Evolutionary conservation across 306 rosid genomes (phyloP), one percentile per base, ranked within the genome.

Genomic region (Malus asiatica): DNA sequence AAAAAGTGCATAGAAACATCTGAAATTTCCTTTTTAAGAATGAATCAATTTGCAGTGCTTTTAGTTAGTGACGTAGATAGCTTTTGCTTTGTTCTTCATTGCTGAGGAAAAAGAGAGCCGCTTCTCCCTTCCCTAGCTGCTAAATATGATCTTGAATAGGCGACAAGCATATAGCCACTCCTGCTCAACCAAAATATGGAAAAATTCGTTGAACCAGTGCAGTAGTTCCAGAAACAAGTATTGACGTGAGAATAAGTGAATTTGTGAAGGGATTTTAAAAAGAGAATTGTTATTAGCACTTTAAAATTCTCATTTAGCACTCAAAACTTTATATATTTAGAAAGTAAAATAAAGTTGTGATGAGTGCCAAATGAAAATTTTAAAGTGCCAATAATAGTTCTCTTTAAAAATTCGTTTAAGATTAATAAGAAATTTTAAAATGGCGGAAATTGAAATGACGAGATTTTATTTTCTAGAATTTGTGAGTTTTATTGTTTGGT

Each of bases 91-190:
- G 15, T 40, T 58, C 55, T 23, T 72, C 52, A 8, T 72, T 35
- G 48, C 32, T 53, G 70, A 57, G 53, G 27, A 60, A 77, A 29
- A 33, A 20, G 4, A 15, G 6, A 44, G n/a, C 55, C 4, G 32
- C 32, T 44, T 57, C 33, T 63, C 23, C 80, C 69, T 76, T 29
- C 80, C 71, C 71, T 32, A 48, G 71, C 60, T 61, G 52, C 53
- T 65, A 52, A 61, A 75, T 69, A n/a, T 40, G 60, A 62, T 70
- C 23, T 69, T 70, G 63, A 66, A 27, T 71, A 22, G 62, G 80
- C 20, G 30, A 55, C 44, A 55, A 80, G 22, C 2, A 22, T 45
- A 40, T 42, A 8, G 42, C n/a, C 55, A 48, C 20, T 62, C 27
- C 25, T 35, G 42, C 55, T 44, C 19, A 71, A 63, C 73, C 73